These are phyloP conservation scores for Diaporthe sp. DNA, from an alignment of 2,329 filamentous ascomycete species.

Conservation along the genomic window DNA sequence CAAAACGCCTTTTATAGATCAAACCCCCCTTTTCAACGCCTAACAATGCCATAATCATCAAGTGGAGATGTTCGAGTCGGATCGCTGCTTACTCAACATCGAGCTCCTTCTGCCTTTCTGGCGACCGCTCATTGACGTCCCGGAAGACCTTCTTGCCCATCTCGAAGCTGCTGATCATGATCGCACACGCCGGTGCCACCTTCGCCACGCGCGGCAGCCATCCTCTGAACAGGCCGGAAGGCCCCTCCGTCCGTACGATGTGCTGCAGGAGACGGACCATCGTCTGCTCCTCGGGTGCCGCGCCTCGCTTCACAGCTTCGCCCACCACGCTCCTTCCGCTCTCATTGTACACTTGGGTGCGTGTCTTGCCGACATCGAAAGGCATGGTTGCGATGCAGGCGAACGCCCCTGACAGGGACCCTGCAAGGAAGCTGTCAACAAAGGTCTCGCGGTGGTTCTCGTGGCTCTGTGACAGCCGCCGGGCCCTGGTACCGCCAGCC, in stretches of 20 bases:
- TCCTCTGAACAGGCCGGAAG: slow-evolving; percentile 86
- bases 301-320: slow-evolving; percentile 51
- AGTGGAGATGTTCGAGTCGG: slow-evolving; percentile 38
- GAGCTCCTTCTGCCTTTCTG: slow-evolving; percentile 45
- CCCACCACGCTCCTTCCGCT: slow-evolving; percentile 51
- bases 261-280: slow-evolving; percentile 91
- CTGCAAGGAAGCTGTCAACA: slow-evolving; percentile 89
- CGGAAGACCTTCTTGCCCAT: slow-evolving; percentile 91
- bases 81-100: slow-evolving; percentile 27
- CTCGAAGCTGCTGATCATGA: slow-evolving; percentile 99
- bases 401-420: slow-evolving; percentile 84
- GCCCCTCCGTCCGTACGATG: slow-evolving; percentile 89
- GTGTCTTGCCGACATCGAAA: slow-evolving; percentile 97
- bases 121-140: slow-evolving; percentile 73
- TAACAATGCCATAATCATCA: slow-evolving; percentile 35
- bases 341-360: slow-evolving; percentile 86
- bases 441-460: slow-evolving; percentile 85
- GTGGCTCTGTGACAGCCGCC: slow-evolving; percentile 71
- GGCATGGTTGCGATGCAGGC: slow-evolving; percentile 93
- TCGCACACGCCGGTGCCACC: slow-evolving; percentile 95
- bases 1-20: slow-evolving; percentile 33
- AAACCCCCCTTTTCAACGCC: slow-evolving; percentile 35
- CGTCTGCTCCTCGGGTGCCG: slow-evolving; percentile 78
- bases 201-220: slow-evolving; percentile 94
- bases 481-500: slow-evolving; percentile 55